Evolutionary conservation across 345 rosid species (phyloP).

Genomic region (Salix dunnii): DNA sequence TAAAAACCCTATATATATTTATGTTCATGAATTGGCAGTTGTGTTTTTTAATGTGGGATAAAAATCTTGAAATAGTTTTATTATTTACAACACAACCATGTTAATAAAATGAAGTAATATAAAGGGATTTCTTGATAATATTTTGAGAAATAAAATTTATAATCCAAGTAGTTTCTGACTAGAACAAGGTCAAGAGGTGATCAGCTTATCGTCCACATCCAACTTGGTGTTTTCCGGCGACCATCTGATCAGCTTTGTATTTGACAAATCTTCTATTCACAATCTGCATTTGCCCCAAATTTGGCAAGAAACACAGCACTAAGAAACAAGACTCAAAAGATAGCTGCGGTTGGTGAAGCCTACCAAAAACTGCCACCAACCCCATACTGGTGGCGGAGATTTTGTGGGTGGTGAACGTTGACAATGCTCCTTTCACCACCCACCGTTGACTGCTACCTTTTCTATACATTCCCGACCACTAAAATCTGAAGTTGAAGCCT

Average conservation of each 20-base stretch:
- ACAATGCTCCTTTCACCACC: slow-evolving; percentile 20
- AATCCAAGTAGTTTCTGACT: too few species aligned
- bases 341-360: neutral
- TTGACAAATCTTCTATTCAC: neutral
- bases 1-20: too few species aligned
- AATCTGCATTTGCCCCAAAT: neutral
- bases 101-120: too few species aligned
- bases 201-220: too few species aligned
- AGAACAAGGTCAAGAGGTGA: too few species aligned
- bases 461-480: neutral
- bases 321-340: neutral
- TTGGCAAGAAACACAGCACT: neutral
- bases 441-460: slow-evolving; percentile 26
- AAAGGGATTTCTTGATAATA: too few species aligned
- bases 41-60: too few species aligned
- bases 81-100: too few species aligned
- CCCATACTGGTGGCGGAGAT: neutral
- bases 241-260: neutral
- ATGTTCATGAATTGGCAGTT: too few species aligned
- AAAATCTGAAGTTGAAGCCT: neutral
- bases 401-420: slow-evolving; percentile 3
- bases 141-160: too few species aligned
- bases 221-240: neutral
- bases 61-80: too few species aligned
- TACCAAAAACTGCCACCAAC: slow-evolving; percentile 11